phyloP scores from a whole-genome alignment of 768 basidiomycete species.

The Crassisporium funariophilum region DNA sequence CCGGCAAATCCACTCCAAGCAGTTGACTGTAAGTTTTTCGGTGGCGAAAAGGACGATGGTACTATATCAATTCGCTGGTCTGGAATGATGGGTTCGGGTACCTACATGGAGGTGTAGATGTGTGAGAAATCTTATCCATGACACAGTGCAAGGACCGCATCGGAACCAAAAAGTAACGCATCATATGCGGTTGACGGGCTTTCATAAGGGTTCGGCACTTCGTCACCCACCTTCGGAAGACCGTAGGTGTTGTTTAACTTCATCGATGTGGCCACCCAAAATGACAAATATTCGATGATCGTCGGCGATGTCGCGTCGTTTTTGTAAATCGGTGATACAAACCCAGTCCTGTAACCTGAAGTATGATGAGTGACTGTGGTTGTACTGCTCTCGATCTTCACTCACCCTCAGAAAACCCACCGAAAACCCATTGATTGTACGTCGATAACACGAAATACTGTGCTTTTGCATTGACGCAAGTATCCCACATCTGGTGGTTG shows the following conservation, averaged over 20 bases:
- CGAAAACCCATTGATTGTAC: conserved; percentile 64
- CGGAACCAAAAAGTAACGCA: too few relatives aligned
- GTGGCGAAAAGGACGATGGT: too few relatives aligned
- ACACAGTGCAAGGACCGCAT: too few relatives aligned
- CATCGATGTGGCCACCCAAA: conserved; percentile 60
- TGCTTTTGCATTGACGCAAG: conserved; percentile 47
- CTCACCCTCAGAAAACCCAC: conserved; percentile 58
- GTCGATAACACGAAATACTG: conserved; percentile 62
- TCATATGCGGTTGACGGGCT: too few relatives aligned
- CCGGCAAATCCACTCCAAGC: too few relatives aligned
- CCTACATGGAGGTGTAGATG: too few relatives aligned
- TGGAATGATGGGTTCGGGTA: too few relatives aligned
- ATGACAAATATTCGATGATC: conserved; percentile 51
- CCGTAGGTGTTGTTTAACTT: conserved; percentile 32
- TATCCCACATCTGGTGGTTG: conserved; percentile 65
- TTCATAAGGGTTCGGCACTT: too few relatives aligned
- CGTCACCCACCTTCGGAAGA: conserved; percentile 47
- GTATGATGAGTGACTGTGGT: neutral
- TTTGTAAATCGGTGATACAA: conserved; percentile 47
- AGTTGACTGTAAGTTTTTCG: too few relatives aligned
- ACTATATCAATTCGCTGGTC: too few relatives aligned
- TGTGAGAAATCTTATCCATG: too few relatives aligned
- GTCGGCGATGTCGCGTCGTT: conserved; percentile 45
- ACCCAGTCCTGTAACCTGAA: conserved; percentile 56
- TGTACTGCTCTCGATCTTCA: neutral